phyloP scores from a whole-genome alignment of 345 rosid genomes.

The Hypericum perforatum region DNA sequence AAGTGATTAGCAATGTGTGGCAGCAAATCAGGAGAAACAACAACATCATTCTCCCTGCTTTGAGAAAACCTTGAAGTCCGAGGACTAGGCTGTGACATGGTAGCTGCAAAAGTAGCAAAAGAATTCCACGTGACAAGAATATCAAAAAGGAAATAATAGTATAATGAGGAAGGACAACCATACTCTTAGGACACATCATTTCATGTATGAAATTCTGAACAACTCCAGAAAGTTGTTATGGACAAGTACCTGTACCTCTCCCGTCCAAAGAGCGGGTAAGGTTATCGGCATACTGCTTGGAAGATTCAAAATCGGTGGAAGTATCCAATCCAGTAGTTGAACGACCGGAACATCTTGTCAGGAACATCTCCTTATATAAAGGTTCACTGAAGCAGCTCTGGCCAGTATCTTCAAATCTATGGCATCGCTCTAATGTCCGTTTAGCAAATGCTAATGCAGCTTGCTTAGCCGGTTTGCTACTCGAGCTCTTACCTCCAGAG shows the following conservation, averaged over 20 bases:
- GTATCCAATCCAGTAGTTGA: slow-evolving; percentile 23
- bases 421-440: slow-evolving; percentile 60
- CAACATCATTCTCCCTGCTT: slow-evolving; percentile 34
- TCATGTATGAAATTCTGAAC: not conserved
- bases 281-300: slow-evolving; percentile 18
- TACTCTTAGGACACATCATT: not conserved
- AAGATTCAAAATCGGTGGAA: slow-evolving; percentile 41
- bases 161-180: slow-evolving; percentile 2
- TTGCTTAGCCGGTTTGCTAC: slow-evolving; percentile 73
- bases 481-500: slow-evolving; percentile 65
- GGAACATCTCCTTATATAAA: slow-evolving; percentile 48
- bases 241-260: slow-evolving; percentile 32
- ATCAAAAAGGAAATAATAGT: not conserved
- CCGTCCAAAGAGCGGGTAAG: slow-evolving; percentile 24
- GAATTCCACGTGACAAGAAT: not conserved
- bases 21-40: slow-evolving; percentile 39
- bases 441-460: slow-evolving; percentile 72
- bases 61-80: slow-evolving; percentile 31
- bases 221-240: slow-evolving; percentile 10
- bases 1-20: slow-evolving; percentile 29
- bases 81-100: slow-evolving; percentile 48
- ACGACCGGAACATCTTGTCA: slow-evolving; percentile 32
- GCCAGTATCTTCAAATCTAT: slow-evolving; percentile 68
- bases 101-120: slow-evolving; percentile 34
- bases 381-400: slow-evolving; percentile 83